A percentile compares a stretch with the other conserved stretches of the same genome.
These are phyloP conservation scores for Coniophora puteana DNA, from an alignment of 1,284 basidiomycete genomes.

Conservation along the genomic window DNA sequence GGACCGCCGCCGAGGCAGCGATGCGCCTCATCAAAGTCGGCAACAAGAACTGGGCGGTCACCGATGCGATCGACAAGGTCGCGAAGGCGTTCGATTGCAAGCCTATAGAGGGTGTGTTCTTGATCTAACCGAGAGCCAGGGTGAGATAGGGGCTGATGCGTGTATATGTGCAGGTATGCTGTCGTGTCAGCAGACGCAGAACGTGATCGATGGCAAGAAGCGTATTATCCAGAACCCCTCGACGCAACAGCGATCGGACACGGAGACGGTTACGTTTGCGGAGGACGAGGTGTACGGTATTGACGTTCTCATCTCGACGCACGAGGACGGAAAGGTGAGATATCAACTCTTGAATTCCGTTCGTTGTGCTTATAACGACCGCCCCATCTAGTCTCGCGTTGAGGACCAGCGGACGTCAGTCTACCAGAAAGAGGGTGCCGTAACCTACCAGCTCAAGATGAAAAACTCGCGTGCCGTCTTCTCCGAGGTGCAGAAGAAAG, in stretches of 20 bases:
- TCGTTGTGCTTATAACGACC: slow-evolving; percentile 1
- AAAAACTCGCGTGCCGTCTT: slow-evolving; percentile 95
- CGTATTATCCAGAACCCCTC: slow-evolving; percentile 89
- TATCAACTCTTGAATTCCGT: slow-evolving; percentile 3
- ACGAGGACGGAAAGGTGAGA: slow-evolving; percentile 82
- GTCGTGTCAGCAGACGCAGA: slow-evolving; percentile 88
- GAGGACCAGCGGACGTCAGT: slow-evolving; percentile 91
- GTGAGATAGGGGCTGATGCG: neutral
- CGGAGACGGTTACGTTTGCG: slow-evolving; percentile 81
- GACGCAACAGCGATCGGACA: slow-evolving; percentile 79
- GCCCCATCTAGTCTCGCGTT: slow-evolving; percentile 62
- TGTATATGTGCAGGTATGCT: slow-evolving; percentile 63
- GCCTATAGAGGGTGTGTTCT: slow-evolving; percentile 78
- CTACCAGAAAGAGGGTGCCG: slow-evolving; percentile 84
- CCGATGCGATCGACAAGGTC: slow-evolving; percentile 79
- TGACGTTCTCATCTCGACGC: slow-evolving; percentile 88
- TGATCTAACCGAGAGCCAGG: slow-evolving; percentile 7
- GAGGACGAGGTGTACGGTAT: slow-evolving; percentile 97
- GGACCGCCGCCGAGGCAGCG: slow-evolving; percentile 88
- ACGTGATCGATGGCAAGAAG: slow-evolving; percentile 97
- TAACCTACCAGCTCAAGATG: slow-evolving; percentile 97
- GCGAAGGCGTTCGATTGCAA: slow-evolving; percentile 78
- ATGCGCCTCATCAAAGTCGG: slow-evolving; percentile 86
- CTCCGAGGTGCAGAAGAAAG: slow-evolving; percentile 96
- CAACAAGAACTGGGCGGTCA: slow-evolving; percentile 94